Base-by-base conservation (phyloP, 2,329 filamentous ascomycete genomes). In the Fusarium sp. region DNA sequence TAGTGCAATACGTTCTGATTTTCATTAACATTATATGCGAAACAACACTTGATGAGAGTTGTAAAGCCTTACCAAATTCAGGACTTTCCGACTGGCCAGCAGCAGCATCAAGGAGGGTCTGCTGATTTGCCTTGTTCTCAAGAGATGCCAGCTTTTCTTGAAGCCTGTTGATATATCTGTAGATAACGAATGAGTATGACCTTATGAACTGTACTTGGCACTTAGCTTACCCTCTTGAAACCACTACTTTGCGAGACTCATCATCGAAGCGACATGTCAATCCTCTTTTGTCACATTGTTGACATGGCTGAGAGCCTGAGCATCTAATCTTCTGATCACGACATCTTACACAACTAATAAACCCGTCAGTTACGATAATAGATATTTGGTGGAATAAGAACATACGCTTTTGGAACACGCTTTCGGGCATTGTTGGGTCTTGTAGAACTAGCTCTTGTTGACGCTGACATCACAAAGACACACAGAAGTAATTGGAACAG, bases 321-420 rank as follows among this genome's bases (percentile, higher is more conserved):
- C 65, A 69, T 36, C 52, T 67, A 6, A 69, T 68, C 40, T 68
- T 67, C n/a, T 68, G 62, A 38, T 67, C 66, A n/a, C 62, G 56
- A 15, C 66, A 67, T 53, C 66, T 63, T 48, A 67, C 52, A 38
- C 65, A 69, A 14, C 62, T 68, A 14, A 52, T n/a, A 6, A 14
- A 8, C 8, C 24, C 32, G 3, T 21, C 20, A 38, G 52, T 34
- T 53, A 54, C 40, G 7, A 52, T 42, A 12, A 10, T 19, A 5
- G 17, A 15, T 19, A 7, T 14, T 7, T 1, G 19, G 7, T 21
- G 11, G 4, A 10, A 43, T 23, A 36, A 53, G 21, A 36, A 50
- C 65, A 24, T 39, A 69, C 66, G 65, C 66, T 55, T 69, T 68
- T 3, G 66, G 61, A 24, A 47, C 28, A 47, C 66, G 56, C 47